Evolutionary conservation across 2,329 filamentous ascomycete genomes (phyloP), one percentile per base, ranked within the genome.

Genomic region (Phoma herbarum): DNA sequence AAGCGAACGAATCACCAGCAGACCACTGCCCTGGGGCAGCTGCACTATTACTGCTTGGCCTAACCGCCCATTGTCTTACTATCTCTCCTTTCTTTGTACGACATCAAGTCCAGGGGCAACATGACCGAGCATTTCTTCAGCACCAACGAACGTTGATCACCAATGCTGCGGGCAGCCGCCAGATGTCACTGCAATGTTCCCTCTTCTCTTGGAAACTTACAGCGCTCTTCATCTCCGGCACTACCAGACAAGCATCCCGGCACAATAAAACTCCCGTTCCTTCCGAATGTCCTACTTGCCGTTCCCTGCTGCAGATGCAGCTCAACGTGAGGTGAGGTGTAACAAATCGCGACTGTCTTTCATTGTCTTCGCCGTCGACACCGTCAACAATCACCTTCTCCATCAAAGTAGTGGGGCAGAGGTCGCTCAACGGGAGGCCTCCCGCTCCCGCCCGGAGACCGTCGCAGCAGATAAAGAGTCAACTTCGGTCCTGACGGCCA

Each of bases 1-100:
- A 67, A 62, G 60, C 66, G 63, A 65, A 58, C 66, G 47, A 67
- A 64, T 67, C 61, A 62, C 46, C 57, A 55, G 57, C 42, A 37
- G 42, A 42, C 35, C 53, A 52, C 39, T 49, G 59, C 59, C 64
- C 54, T 62, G 57, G 51, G 49, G 33, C 62, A 39, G 48, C 39
- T 64, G 56, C 42, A 56, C 57, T 39, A 48, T 45, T n/a, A 55
- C 54, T 61, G 60, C 65, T 63, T 64, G 59, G 54, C 61, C 61
- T 65, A 67, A 63, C 61, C 64, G 64, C 62, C 56, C 61, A 50
- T 53, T 59, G 63, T 62, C 60, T 52, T 60, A 48, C 56, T 11
- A 22, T 46, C 35, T 66, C 56, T 57, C 57, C 57, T 63, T 57
- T 62, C 53, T 37, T 33, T 41, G 59, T 57, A 39, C 55, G 41